phyloP scores from a whole-genome alignment of 78 protist species.

The Dictyostelium intermedium region DNA sequence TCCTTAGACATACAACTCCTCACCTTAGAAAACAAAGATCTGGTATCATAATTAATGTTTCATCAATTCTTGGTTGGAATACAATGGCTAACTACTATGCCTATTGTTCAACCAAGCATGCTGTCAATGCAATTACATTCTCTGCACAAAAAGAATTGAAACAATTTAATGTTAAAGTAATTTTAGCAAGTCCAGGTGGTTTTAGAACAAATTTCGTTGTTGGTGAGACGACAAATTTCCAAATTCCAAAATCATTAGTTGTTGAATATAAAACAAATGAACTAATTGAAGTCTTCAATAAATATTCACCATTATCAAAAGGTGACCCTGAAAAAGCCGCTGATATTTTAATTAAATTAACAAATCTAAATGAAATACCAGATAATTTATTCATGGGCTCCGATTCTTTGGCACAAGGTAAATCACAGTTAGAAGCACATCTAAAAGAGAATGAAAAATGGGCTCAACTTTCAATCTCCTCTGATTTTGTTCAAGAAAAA shows the following conservation, averaged over 20 bases:
- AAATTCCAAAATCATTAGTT: background rate
- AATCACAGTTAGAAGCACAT: background rate
- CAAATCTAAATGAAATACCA: background rate
- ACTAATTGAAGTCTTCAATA: background rate
- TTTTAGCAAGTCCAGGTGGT: background rate
- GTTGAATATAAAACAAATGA: background rate
- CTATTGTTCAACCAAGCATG: conserved; percentile 1
- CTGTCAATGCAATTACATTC: background rate
- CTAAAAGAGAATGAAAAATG: background rate
- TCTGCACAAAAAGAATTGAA: background rate
- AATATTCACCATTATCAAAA: background rate
- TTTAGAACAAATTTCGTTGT: background rate
- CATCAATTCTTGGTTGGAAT: background rate
- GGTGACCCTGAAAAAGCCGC: conserved; percentile 19
- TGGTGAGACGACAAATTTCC: background rate
- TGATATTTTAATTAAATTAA: background rate
- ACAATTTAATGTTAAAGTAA: background rate
- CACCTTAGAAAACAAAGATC: background rate
- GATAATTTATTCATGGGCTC: conserved; percentile 15
- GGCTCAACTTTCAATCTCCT: background rate
- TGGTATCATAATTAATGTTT: conserved; percentile 3
- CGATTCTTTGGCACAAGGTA: background rate
- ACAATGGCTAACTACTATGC: background rate
- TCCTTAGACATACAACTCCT: background rate
- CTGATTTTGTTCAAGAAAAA: background rate